These are phyloP conservation scores for Backusella psychrophila DNA, from an alignment of 192 early-diverging fungal genomes.

Conservation along the genomic window DNA sequence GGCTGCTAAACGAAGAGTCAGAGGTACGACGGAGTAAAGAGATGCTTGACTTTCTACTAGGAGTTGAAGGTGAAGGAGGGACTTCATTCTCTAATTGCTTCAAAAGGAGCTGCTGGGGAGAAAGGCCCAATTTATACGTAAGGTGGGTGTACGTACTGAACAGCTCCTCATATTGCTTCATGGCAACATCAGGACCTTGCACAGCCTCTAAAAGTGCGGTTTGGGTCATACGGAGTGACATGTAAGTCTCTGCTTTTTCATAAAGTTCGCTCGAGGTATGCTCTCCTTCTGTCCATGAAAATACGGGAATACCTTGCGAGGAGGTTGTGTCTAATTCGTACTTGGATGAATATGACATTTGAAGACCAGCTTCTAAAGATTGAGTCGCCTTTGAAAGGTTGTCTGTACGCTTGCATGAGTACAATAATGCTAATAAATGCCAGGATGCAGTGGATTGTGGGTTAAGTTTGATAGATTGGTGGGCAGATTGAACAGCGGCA, in stretches of 20 bases:
- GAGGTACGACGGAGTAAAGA: slow-evolving; percentile 11
- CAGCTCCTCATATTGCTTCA: slow-evolving; percentile 10
- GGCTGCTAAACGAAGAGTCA: neutral
- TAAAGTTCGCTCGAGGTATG: slow-evolving; percentile 52
- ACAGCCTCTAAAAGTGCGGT: slow-evolving; percentile 21
- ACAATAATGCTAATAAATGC: slow-evolving; percentile 66
- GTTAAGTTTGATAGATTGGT: slow-evolving; percentile 55
- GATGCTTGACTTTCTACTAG: slow-evolving; percentile 1
- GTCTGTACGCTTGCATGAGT: slow-evolving; percentile 56
- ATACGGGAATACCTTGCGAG: neutral
- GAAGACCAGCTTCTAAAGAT: slow-evolving; percentile 60
- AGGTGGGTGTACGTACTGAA: slow-evolving; percentile 5
- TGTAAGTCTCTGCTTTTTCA: slow-evolving; percentile 44
- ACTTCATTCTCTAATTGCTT: neutral
- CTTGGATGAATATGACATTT: slow-evolving; percentile 33
- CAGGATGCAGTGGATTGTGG: slow-evolving; percentile 60
- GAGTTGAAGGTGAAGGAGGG: neutral
- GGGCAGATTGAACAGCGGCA: slow-evolving; percentile 49
- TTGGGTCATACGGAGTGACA: slow-evolving; percentile 13
- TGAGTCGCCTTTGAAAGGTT: slow-evolving; percentile 60
- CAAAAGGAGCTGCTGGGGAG: neutral
- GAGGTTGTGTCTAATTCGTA: slow-evolving; percentile 32
- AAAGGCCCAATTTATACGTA: neutral
- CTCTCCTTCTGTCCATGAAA: slow-evolving; percentile 41
- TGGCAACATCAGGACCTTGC: slow-evolving; percentile 38